Evolutionary conservation across 768 basidiomycete species (phyloP).

Genomic region (Tulasnella sp.): DNA sequence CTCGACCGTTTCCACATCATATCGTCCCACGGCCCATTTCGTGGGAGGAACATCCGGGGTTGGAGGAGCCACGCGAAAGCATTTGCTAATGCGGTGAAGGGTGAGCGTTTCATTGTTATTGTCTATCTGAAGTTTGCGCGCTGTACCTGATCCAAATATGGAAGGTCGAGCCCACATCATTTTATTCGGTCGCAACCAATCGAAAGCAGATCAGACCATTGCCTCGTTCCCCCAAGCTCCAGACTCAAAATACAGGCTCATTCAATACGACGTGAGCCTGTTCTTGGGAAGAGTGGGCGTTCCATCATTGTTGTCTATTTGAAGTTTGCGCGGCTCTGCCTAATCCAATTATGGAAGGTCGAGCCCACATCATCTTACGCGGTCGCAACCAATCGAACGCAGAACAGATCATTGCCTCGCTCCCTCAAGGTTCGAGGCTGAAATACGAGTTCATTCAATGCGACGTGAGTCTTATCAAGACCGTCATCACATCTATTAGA

Average conservation of each 20-base stretch:
- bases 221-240: constrained; percentile 19
- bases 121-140: not conserved
- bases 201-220: constrained; percentile 22
- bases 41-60: constrained; percentile 22
- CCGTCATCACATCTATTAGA: constrained; percentile 12
- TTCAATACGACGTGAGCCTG: no score
- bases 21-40: constrained; percentile 20
- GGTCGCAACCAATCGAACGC: constrained; percentile 24
- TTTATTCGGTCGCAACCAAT: constrained; percentile 24
- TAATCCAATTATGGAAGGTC: constrained; percentile 1
- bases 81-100: constrained; percentile 13
- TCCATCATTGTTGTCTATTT: not conserved
- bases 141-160: not conserved
- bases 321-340: not conserved
- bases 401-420: constrained; percentile 21
- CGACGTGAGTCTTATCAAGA: constrained; percentile 26
- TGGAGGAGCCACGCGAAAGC: constrained; percentile 10
- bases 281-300: not conserved
- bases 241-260: constrained; percentile 29
- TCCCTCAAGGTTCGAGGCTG: constrained; percentile 15
- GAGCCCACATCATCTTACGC: constrained; percentile 24
- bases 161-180: constrained; percentile 24
- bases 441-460: constrained; percentile 31
- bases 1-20: not conserved
- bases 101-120: not conserved